Evolutionary conservation across 305 asterid genomes (phyloP).

Genomic region (Solanum hybrid): DNA sequence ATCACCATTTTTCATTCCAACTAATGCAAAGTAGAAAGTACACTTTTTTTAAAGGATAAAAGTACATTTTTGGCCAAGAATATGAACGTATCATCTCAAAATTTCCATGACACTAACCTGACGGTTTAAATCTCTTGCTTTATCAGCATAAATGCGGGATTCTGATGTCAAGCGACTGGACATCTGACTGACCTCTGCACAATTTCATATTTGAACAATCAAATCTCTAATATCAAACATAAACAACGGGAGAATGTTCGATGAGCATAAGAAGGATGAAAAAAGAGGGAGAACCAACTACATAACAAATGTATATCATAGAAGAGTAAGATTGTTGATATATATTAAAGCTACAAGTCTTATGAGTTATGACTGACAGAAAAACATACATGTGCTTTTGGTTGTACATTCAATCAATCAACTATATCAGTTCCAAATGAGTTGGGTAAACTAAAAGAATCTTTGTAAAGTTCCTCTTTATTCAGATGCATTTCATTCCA

Average conservation of each 20-base stretch:
- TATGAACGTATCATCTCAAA: neutral
- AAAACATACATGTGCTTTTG: neutral
- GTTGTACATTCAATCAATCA: neutral
- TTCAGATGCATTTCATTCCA: neutral
- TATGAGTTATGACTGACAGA: neutral
- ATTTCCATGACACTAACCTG: conserved; percentile 47
- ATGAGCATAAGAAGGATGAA: neutral
- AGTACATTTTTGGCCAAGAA: neutral
- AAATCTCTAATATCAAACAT: conserved; percentile 11
- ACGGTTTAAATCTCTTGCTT: conserved; percentile 84
- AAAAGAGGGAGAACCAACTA: neutral
- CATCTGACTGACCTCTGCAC: conserved; percentile 91
- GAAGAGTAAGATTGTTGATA: neutral
- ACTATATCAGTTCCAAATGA: neutral
- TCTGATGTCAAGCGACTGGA: conserved; percentile 91
- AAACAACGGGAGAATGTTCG: neutral
- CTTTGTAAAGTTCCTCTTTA: neutral
- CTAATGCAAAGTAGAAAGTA: neutral
- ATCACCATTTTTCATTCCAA: neutral
- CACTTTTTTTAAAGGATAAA: neutral
- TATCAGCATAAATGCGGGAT: conserved; percentile 76
- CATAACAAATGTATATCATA: neutral
- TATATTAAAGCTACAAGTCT: neutral
- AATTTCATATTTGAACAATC: conserved; percentile 9
- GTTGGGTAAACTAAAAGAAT: neutral